phyloP scores from a whole-genome alignment of 129 eudicot species.

The Flaveria ramosissima region DNA sequence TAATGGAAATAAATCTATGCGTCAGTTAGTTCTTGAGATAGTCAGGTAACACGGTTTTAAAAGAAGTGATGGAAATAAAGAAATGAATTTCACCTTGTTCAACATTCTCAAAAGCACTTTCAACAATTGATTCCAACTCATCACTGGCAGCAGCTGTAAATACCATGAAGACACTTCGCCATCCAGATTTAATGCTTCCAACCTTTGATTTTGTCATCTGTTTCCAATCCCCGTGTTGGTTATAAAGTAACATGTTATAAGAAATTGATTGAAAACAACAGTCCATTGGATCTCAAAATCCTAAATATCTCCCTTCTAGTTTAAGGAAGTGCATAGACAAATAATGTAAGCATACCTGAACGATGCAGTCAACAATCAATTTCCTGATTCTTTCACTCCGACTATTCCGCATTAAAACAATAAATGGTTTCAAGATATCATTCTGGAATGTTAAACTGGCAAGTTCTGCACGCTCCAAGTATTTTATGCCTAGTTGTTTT shows the following conservation, averaged over 20 bases:
- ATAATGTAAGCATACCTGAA: slow-evolving; percentile 61
- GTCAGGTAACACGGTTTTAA: background rate
- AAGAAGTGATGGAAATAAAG: background rate
- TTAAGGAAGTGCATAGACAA: slow-evolving; percentile 19
- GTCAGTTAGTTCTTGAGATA: background rate
- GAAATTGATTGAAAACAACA: background rate
- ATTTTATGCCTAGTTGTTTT: slow-evolving; percentile 83
- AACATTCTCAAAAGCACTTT: slow-evolving; percentile 92
- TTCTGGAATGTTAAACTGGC: slow-evolving; percentile 91
- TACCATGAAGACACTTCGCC: slow-evolving; percentile 94
- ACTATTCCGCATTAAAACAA: slow-evolving; percentile 68
- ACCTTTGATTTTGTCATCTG: slow-evolving; percentile 86
- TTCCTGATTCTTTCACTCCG: slow-evolving; percentile 67
- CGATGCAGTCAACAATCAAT: slow-evolving; percentile 84
- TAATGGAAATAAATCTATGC: background rate
- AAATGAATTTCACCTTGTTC: slow-evolving; percentile 66
- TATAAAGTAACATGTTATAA: background rate
- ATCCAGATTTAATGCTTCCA: slow-evolving; percentile 91
- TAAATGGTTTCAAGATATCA: slow-evolving; percentile 92
- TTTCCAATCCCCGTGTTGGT: slow-evolving; percentile 8
- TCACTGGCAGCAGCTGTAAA: slow-evolving; percentile 93
- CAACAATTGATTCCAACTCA: slow-evolving; percentile 78
- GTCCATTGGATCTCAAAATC: slow-evolving; percentile 7
- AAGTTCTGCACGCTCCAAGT: slow-evolving; percentile 90
- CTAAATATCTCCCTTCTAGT: slow-evolving; percentile 7